Percentiles rank a stretch among this genome's conserved stretches.
Evolutionary conservation across 1,284 basidiomycete species (phyloP).

Genomic region (Schizophyllum commune): DNA sequence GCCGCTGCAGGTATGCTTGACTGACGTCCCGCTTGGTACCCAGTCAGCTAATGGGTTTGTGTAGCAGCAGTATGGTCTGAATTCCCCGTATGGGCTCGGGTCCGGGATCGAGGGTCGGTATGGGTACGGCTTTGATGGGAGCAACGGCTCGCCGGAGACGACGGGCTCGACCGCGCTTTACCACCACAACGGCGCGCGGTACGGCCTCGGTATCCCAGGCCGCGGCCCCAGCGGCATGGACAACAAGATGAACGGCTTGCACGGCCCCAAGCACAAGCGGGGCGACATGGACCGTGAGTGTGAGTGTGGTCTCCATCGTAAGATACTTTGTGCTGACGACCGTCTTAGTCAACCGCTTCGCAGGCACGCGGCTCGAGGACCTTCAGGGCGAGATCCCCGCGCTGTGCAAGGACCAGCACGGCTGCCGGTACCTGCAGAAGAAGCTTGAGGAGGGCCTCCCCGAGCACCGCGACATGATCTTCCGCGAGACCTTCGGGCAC

Average conservation of each 20-base stretch:
- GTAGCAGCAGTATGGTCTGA: slow-evolving; percentile 46
- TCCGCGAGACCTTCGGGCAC: slow-evolving; percentile 95
- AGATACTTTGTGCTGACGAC: slow-evolving; percentile 3
- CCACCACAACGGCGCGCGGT: slow-evolving; percentile 70
- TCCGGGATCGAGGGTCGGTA: slow-evolving; percentile 48
- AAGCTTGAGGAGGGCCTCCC: slow-evolving; percentile 95
- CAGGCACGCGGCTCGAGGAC: slow-evolving; percentile 92
- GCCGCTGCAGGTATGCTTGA: slow-evolving; percentile 33
- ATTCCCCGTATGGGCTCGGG: slow-evolving; percentile 47
- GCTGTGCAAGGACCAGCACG: slow-evolving; percentile 98
- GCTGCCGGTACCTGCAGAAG: slow-evolving; percentile 97
- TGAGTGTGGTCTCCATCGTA: slow-evolving; percentile 23
- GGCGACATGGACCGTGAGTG: slow-evolving; percentile 89
- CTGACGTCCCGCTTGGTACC: slow-evolving; percentile 7
- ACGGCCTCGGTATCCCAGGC: slow-evolving; percentile 56
- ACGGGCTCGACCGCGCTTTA: slow-evolving; percentile 77
- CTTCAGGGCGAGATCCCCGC: slow-evolving; percentile 89
- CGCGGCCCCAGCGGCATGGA: slow-evolving; percentile 45
- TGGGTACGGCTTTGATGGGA: slow-evolving; percentile 60
- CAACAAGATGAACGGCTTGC: slow-evolving; percentile 79
- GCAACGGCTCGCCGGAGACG: slow-evolving; percentile 34
- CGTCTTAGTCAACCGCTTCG: slow-evolving; percentile 81
- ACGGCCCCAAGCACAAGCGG: slow-evolving; percentile 89
- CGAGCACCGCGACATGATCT: slow-evolving; percentile 98
- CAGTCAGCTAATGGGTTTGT: slow-evolving; percentile 4